Evolutionary conservation across 2,329 filamentous ascomycete genomes (phyloP).

Genomic region (Cladophialophora immunda): DNA sequence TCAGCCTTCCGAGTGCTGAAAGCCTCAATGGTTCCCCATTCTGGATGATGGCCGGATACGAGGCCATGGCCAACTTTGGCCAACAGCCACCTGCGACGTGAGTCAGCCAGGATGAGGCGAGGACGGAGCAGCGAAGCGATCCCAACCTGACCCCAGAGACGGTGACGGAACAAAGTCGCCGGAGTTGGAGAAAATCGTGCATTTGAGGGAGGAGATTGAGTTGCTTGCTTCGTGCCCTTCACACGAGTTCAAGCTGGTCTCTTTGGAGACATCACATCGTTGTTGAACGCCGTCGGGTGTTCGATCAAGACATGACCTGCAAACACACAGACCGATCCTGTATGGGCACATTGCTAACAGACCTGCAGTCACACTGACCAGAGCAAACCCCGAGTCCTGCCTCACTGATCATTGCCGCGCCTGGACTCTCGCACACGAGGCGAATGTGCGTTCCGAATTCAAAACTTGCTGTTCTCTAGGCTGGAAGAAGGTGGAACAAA

Average conservation of each 20-base stretch:
- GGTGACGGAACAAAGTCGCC: not conserved
- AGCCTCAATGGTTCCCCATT: not conserved
- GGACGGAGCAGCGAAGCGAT: not conserved
- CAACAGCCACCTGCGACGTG: conserved; percentile 11
- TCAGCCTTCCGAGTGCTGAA: not conserved
- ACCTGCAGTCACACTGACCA: not conserved
- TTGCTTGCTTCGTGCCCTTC: not conserved
- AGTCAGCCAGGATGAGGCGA: conserved; percentile 10
- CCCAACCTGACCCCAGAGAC: not conserved
- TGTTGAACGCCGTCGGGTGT: not conserved
- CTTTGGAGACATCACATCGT: not conserved
- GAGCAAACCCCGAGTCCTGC: not conserved
- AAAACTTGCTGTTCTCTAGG: not conserved
- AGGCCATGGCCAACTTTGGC: not conserved
- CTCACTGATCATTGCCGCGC: not conserved
- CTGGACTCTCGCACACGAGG: not conserved
- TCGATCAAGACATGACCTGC: not conserved
- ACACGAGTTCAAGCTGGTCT: not conserved
- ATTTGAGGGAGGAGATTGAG: not conserved
- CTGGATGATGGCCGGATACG: not conserved
- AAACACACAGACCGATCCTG: not conserved
- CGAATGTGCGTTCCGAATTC: not conserved
- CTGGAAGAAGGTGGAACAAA: not conserved
- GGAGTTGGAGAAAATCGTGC: not conserved
- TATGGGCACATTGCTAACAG: not conserved